Evolutionary conservation across 768 basidiomycete genomes (phyloP).

Genomic region (Suillus americanus): DNA sequence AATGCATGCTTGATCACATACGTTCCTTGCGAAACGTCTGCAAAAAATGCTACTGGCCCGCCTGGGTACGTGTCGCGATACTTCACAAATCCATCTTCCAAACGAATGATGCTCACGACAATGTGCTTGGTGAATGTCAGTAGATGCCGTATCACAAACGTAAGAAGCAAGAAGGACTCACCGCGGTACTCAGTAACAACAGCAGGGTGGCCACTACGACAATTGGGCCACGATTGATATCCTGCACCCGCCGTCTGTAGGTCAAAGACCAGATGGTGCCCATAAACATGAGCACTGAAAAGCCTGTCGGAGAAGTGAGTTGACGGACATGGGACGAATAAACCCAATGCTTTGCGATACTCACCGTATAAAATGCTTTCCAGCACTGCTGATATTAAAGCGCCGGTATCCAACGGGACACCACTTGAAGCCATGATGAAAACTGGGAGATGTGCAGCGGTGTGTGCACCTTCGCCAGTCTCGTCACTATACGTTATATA

Average conservation of each 20-base stretch:
- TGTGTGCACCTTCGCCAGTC: not conserved
- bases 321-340: not conserved
- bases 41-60: not conserved
- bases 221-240: constrained; percentile 13
- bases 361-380: not conserved
- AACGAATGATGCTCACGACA: not conserved
- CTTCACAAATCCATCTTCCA: not conserved
- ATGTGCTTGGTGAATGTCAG: not conserved
- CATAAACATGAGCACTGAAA: not conserved
- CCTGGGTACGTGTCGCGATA: not conserved
- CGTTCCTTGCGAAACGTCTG: not conserved
- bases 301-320: not conserved
- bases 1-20: not conserved
- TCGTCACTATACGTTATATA: not conserved
- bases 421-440: not conserved
- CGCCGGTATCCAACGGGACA: not conserved
- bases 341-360: not conserved
- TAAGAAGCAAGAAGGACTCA: not conserved
- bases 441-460: not conserved
- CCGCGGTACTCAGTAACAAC: constrained; percentile 22
- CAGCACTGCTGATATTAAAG: not conserved
- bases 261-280: not conserved
- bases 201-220: constrained; percentile 16
- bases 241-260: not conserved
- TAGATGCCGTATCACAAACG: not conserved